Evolutionary conservation across 352 stramenopile species (phyloP), one percentile per base, ranked within the genome.

Genomic region (Phytopythium litorale): DNA sequence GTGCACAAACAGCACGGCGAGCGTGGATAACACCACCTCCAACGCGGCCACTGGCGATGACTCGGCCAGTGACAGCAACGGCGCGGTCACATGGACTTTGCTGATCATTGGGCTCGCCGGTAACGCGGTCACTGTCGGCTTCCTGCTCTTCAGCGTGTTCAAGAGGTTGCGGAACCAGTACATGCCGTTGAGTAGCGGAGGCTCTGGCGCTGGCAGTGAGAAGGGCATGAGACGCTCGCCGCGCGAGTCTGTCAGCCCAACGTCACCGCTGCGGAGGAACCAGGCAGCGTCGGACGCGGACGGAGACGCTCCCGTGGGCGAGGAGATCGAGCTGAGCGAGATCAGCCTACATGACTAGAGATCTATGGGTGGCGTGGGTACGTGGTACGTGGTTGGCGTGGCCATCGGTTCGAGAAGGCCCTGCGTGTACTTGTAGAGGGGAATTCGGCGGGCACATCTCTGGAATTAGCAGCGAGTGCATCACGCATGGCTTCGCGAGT

Each of bases 131-230:
- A 66, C 83, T 23, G 60, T 66, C 12, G 66, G 72, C 15, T 65
- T 80, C 48, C 56, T 84, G 55, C 65, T 84, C 18, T 63, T 78
- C 4, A 46, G 65, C 1, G 43, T 78, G 40, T 66, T 73, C 54
- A 87, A 85, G 56, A 63, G 76, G 21, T 84, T 75, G 78, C 73
- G 76, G 23, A 85, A 84, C 63, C 67, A 87, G 59, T 87, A 87
- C 49, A 77, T 70, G 28, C 79, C 75, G 16, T 66, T 87, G n/a
- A 73, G 72, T 35, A 57, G 46, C n/a, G 58, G 68, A 18, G 45
- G 42, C 19, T n/a, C 40, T 43, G 21, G 25, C 32, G 51, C 28
- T 43, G 25, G 23, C 28, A 8, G 51, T 9, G 33, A 56, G 4
- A 53, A 53, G 46, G 45, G 32, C 21, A n/a, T n/a, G 8, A 16